Percentiles rank a stretch among this genome's conserved stretches.
Conservation (phyloP, 805 yeast species). For the Schwanniomyces sp. region DNA sequence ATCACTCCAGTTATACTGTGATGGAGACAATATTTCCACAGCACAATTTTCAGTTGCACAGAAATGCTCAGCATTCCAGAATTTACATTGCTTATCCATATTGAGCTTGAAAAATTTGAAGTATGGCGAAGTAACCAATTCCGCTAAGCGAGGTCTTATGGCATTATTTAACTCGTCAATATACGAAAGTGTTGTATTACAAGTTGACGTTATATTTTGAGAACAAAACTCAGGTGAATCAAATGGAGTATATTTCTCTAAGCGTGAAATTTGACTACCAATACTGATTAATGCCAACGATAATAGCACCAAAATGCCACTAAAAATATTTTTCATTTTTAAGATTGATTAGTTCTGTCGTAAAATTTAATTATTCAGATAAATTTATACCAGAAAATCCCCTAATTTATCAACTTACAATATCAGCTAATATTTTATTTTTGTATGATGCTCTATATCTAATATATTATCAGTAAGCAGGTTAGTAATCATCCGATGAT, state of each 20-base stretch:
- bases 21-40: constrained; percentile 68
- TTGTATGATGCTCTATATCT: no score
- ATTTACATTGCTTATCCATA: constrained; percentile 80
- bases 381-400: neutral
- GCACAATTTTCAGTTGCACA: constrained; percentile 90
- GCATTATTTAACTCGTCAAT: constrained; percentile 37
- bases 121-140: constrained; percentile 70
- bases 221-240: constrained; percentile 45
- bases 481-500: constrained; percentile 2
- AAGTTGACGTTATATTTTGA: constrained; percentile 43
- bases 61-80: constrained; percentile 78
- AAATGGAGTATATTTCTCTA: constrained; percentile 26
- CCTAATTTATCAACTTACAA: neutral
- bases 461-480: neutral
- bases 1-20: constrained; percentile 68
- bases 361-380: neutral
- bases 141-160: constrained; percentile 49
- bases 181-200: constrained; percentile 46
- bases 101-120: constrained; percentile 87
- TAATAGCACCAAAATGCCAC: neutral
- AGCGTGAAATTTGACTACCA: neutral
- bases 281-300: neutral
- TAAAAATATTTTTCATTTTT: neutral
- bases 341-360: neutral
- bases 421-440: neutral